Evolutionary conservation across 345 rosid genomes (phyloP).

Genomic region (Citrus reticulata): DNA sequence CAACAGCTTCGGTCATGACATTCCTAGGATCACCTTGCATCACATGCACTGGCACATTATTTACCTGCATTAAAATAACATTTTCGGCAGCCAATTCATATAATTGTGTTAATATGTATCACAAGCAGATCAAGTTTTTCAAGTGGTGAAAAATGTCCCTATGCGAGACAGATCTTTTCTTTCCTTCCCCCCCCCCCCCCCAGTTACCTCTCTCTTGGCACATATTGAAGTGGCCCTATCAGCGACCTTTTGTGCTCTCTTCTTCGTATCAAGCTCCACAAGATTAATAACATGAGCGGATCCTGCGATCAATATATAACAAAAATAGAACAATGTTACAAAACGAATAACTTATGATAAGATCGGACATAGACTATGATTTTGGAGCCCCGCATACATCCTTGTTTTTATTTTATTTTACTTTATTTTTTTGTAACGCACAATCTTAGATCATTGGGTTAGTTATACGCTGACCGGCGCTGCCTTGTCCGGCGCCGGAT

Average conservation of each 20-base stretch:
- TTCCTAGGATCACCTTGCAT: slow-evolving; percentile 46
- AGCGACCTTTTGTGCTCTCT: slow-evolving; percentile 15
- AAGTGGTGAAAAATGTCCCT: background rate
- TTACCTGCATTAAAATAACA: background rate
- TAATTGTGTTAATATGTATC: no score
- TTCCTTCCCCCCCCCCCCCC: accelerated
- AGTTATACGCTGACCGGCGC: background rate
- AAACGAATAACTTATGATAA: no score
- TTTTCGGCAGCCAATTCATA: background rate
- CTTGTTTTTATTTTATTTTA: no score
- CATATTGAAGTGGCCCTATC: slow-evolving; percentile 31
- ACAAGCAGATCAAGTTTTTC: no score
- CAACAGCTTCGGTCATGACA: slow-evolving; percentile 33
- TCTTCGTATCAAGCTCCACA: slow-evolving; percentile 35
- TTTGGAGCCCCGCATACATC: no score
- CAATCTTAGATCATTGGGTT: no score
- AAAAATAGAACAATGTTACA: background rate
- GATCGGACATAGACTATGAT: no score
- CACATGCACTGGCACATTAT: slow-evolving; percentile 1
- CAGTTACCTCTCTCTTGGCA: slow-evolving; percentile 20
- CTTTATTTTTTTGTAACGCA: no score
- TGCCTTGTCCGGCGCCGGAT: slow-evolving; percentile 35
- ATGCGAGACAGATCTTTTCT: no score
- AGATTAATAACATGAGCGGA: slow-evolving; percentile 18
- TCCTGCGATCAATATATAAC: background rate